Base-by-base conservation (phyloP, 2,329 filamentous ascomycete species). In the Paracoccidioides brasiliensis region DNA sequence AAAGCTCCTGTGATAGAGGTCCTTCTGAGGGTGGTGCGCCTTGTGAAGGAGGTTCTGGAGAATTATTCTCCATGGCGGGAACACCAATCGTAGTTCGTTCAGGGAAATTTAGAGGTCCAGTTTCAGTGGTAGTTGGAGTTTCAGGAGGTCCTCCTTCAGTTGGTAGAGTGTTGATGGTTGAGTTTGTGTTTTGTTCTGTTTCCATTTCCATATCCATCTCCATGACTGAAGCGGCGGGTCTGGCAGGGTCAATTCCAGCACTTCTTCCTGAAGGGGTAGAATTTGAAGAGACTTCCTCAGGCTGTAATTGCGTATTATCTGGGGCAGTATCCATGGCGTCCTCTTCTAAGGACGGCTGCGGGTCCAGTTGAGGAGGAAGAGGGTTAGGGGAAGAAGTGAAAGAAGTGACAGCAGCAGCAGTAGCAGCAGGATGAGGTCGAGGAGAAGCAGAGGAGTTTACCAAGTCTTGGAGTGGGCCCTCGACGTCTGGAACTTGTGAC, bases 281-380 rank as follows among this genome's bases (percentile, higher is more conserved):
- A 30, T 32, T 7, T 5, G 35, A 15, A 8, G 41, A 15, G 41
- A 12, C 10, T 41, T 55, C 43, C 7, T 43, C 35, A 53, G 37
- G 32, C n/a, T 38, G 50, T 52, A 46, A 52, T n/a, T 22, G 46
- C 43, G 48, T 15, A 14, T 10, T 22, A 49, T 54, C 55, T 9
- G 53, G 41, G 22, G 58, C 54, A 38, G 40, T 55, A 30, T 57
- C 54, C 50, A 57, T 56, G 30, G 54, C 41, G 43, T 56, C 53
- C 28, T 8, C 41, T 28, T 52, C 28, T 10, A n/a, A 12, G 8
- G 45, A 28, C 28, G 10, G 37, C 30, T 52, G 37, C 28, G 14
- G 54, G 9, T 9, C 5, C 5, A 5, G 37, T 38, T 45, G 54
- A 37, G 12, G 15, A n/a, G 43, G 42, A 12, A 3, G 40, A 38